Conservation (phyloP, 345 rosid species). For the Excoecaria cochinchinensis region DNA sequence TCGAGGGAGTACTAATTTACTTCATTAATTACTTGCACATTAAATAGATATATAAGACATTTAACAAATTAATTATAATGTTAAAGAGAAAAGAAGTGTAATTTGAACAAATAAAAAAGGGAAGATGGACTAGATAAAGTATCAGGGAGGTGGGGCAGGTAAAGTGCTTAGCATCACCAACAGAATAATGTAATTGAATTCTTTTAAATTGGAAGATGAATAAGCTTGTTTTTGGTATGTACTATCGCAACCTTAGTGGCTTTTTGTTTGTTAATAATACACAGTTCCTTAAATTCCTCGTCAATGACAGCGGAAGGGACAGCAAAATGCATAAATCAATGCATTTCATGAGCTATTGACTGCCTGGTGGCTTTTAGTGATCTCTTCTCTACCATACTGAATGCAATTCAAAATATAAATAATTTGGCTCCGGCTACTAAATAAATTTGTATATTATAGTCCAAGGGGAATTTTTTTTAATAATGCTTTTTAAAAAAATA, state of each 20-base stretch:
- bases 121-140: no score
- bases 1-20: no score
- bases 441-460: no score
- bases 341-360: conserved; percentile 3
- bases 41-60: no score
- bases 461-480: no score
- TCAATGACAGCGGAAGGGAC: conserved; percentile 3
- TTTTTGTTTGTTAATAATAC: neutral
- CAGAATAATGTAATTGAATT: neutral
- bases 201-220: neutral
- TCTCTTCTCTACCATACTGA: no score
- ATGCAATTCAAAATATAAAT: no score
- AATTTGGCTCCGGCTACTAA: no score
- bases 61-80: neutral
- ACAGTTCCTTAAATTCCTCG: conserved; percentile 26
- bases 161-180: conserved; percentile 2
- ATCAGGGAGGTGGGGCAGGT: conserved; percentile 26
- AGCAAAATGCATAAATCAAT: conserved; percentile 29
- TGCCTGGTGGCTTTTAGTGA: conserved; percentile 11
- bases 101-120: no score
- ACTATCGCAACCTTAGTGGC: conserved; percentile 18
- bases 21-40: no score
- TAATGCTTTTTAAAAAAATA: no score
- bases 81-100: no score
- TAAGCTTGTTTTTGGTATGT: neutral